Evolutionary conservation across 306 rosid genomes (phyloP).

Genomic region (Medicago truncatula): MtrunA17r5.0-ANR NC_053044.1:1966501-1967000

Average conservation of each 20-base stretch:
- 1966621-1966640: slow-evolving; percentile 39
- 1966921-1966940: neutral
- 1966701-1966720: slow-evolving; percentile 31
- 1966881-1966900: slow-evolving; percentile 14
- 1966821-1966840: slow-evolving; percentile 26
- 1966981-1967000: neutral
- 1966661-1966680: slow-evolving; percentile 19
- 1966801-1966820: slow-evolving; percentile 68
- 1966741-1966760: slow-evolving; percentile 88
- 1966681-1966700: slow-evolving; percentile 33
- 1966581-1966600: slow-evolving; percentile 35
- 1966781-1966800: slow-evolving; percentile 85
- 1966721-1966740: slow-evolving; percentile 52
- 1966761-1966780: slow-evolving; percentile 93
- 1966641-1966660: slow-evolving; percentile 22
- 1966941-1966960: neutral
- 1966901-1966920: neutral
- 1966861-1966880: slow-evolving; percentile 27
- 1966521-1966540: neutral
- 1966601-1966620: slow-evolving; percentile 36
- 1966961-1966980: slow-evolving; percentile 8
- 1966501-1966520: slow-evolving; percentile 18
- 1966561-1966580: slow-evolving; percentile 16
- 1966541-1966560: slow-evolving; percentile 24
- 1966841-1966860: slow-evolving; percentile 13